phyloP scores from a whole-genome alignment of 2,329 filamentous ascomycete genomes.

The Neofusicoccum sp. region DNA sequence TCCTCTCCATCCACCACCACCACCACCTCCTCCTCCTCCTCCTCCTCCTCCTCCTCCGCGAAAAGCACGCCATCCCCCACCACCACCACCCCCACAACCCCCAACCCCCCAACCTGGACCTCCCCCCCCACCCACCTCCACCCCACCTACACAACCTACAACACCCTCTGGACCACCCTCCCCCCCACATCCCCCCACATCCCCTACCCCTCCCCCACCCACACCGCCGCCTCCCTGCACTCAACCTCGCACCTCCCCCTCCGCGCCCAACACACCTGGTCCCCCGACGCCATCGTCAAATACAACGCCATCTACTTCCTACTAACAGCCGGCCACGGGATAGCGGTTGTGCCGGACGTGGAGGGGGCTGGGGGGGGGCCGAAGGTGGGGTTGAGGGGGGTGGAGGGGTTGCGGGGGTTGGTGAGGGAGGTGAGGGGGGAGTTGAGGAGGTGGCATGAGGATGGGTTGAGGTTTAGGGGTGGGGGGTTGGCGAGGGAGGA shows the following conservation, averaged over 20 bases:
- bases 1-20: background rate
- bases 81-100: background rate
- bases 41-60: background rate
- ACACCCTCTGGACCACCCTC: background rate
- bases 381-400: background rate
- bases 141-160: conserved; percentile 3
- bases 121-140: background rate
- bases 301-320: conserved; percentile 14
- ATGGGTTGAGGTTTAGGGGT: background rate
- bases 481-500: conserved; percentile 1
- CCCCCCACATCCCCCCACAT: background rate
- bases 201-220: conserved; percentile 5
- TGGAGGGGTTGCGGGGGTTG: background rate
- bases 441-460: conserved; percentile 15
- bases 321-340: conserved; percentile 20
- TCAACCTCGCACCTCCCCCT: background rate
- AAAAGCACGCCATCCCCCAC: no score
- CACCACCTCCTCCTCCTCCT: background rate
- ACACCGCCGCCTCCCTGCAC: background rate
- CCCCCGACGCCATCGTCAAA: conserved; percentile 9
- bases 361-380: background rate
- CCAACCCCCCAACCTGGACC: background rate
- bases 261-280: background rate
- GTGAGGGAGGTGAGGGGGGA: conserved; percentile 5
- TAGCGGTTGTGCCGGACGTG: background rate